Percentiles rank a stretch among this genome's conserved stretches.
These are phyloP conservation scores for Diaporthe velutina DNA, from an alignment of 2,329 filamentous ascomycete genomes.

Conservation along the genomic window DNA sequence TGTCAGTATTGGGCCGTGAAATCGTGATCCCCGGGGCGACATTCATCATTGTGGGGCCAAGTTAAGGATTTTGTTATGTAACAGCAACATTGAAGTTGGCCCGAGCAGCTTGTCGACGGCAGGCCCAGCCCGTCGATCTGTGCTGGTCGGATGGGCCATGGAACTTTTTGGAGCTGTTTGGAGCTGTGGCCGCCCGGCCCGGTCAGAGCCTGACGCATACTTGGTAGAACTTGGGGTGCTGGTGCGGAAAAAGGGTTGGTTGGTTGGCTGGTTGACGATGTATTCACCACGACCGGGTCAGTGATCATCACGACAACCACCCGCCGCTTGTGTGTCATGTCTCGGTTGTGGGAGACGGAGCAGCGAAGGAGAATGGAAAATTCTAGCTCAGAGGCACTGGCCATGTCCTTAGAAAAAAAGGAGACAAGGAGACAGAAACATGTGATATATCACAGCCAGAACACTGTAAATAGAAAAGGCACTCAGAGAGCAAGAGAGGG, in stretches of 20 bases:
- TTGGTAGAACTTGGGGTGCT: not conserved
- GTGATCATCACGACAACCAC: constrained; percentile 12
- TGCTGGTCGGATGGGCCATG: constrained; percentile 15
- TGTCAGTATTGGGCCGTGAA: constrained; percentile 21
- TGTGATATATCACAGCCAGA: constrained; percentile 3
- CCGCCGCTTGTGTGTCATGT: not conserved
- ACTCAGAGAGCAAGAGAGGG: not conserved
- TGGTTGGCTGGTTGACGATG: constrained; percentile 4
- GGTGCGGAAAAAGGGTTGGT: not conserved
- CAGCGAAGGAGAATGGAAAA: not conserved
- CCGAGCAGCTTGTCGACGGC: constrained; percentile 30
- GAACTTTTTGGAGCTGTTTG: constrained; percentile 10
- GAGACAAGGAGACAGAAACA: not conserved
- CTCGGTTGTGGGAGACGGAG: not conserved
- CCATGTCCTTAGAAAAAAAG: not conserved
- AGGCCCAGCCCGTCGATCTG: constrained; percentile 30
- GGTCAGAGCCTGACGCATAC: constrained; percentile 32
- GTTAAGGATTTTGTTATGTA: constrained; percentile 21
- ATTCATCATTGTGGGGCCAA: constrained; percentile 19
- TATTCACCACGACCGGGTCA: constrained; percentile 29
- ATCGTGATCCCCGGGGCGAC: constrained; percentile 28
- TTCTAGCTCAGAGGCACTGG: not conserved
- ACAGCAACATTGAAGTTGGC: constrained; percentile 11
- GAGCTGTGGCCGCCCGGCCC: constrained; percentile 16
- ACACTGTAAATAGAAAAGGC: constrained; percentile 17